phyloP scores from a whole-genome alignment of 2,329 filamentous ascomycete genomes.

The Hymenoscyphus fructigenus region DNA sequence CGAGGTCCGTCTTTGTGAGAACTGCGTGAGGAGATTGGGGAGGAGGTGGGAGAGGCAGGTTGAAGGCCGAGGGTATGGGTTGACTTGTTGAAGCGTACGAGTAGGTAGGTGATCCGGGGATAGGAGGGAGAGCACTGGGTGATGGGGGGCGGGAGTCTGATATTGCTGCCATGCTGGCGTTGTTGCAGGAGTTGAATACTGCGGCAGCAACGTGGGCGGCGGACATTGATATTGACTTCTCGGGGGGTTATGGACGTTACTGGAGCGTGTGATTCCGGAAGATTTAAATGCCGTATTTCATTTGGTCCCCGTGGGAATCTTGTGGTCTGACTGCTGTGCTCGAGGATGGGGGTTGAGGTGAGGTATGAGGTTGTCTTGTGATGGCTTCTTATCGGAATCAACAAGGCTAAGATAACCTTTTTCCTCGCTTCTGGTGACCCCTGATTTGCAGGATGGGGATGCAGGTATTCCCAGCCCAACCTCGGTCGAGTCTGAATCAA shows the following conservation, averaged over 20 bases:
- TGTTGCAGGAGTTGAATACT: not conserved
- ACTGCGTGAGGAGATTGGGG: constrained; percentile 58
- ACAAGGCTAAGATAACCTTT: constrained; percentile 18
- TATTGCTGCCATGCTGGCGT: constrained; percentile 20
- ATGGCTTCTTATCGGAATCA: constrained; percentile 22
- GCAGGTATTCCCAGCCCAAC: constrained; percentile 2
- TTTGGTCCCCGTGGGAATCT: not conserved
- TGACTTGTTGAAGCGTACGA: constrained; percentile 63
- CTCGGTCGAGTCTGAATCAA: constrained; percentile 2
- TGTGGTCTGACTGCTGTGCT: not conserved
- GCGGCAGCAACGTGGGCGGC: constrained; percentile 10
- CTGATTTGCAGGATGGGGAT: not conserved
- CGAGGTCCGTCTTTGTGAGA: constrained; percentile 63
- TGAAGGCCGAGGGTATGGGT: constrained; percentile 54
- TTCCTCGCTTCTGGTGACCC: constrained; percentile 11
- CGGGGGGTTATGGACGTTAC: not conserved
- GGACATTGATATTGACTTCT: not conserved
- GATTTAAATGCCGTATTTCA: not conserved
- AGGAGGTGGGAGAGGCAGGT: constrained; percentile 59
- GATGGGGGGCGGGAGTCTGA: constrained; percentile 40
- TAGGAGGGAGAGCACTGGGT: constrained; percentile 56
- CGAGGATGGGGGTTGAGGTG: not conserved
- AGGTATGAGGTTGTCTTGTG: constrained; percentile 19
- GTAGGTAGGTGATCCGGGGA: constrained; percentile 63
- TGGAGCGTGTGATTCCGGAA: not conserved